Percentiles rank a stretch among this genome's conserved stretches.
These are phyloP conservation scores for Pichia norvegensis DNA, from an alignment of 1,139 yeast genomes.

Conservation along the genomic window DNA sequence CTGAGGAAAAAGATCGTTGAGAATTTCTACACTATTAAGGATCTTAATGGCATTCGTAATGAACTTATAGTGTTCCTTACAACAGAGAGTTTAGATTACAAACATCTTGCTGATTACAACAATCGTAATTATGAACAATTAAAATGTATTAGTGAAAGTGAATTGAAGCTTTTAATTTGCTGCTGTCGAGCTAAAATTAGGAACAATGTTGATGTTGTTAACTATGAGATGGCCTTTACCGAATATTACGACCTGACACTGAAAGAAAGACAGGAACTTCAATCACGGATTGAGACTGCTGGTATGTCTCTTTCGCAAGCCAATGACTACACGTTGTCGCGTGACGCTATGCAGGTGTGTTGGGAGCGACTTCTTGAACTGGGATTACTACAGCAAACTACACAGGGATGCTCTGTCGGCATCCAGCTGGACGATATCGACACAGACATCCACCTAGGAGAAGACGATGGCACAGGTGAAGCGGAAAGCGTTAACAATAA, in stretches of 20 bases:
- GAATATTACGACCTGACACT: slow-evolving; percentile 62
- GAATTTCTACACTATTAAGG: slow-evolving; percentile 54
- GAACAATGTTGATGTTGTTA: slow-evolving; percentile 48
- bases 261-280: slow-evolving; percentile 36
- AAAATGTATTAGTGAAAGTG: slow-evolving; percentile 56
- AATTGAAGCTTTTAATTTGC: slow-evolving; percentile 58
- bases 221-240: slow-evolving; percentile 68
- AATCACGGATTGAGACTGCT: slow-evolving; percentile 21
- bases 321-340: slow-evolving; percentile 9
- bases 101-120: slow-evolving; percentile 9
- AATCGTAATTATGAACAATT: slow-evolving; percentile 24
- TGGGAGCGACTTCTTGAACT: slow-evolving; percentile 21
- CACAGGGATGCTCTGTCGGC: slow-evolving; percentile 7
- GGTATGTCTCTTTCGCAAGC: slow-evolving; percentile 12
- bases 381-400: neutral
- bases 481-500: neutral
- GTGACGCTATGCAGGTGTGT: slow-evolving; percentile 20
- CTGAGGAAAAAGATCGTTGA: slow-evolving; percentile 34
- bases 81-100: slow-evolving; percentile 2
- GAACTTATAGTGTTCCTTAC: slow-evolving; percentile 37
- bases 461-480: neutral
- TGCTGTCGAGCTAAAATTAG: slow-evolving; percentile 66
- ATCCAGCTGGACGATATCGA: slow-evolving; percentile 8
- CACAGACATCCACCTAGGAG: neutral
- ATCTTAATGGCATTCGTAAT: slow-evolving; percentile 48